These are phyloP conservation scores for Zancudomyces culisetae DNA, from an alignment of 371 early-diverging fungal species.

Conservation along the genomic window DNA sequence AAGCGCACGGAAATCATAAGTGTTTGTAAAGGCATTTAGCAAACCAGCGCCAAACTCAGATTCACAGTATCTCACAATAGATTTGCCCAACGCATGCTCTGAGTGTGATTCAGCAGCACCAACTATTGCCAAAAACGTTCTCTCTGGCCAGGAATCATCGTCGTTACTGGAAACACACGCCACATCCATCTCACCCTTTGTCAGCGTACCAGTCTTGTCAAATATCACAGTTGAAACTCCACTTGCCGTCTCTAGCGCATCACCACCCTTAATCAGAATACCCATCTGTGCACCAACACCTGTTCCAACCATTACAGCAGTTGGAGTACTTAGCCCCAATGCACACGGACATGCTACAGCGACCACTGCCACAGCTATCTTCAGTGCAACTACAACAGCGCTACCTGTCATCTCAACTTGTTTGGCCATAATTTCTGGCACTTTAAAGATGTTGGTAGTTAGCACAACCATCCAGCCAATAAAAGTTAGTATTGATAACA, in stretches of 20 bases:
- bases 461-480: constrained; percentile 53
- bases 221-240: constrained; percentile 70
- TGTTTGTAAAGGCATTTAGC: constrained; percentile 4
- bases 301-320: constrained; percentile 96
- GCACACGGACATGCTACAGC: constrained; percentile 97
- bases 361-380: constrained; percentile 81
- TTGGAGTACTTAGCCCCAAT: constrained; percentile 85
- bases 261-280: constrained; percentile 71
- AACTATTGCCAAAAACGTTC: constrained; percentile 32
- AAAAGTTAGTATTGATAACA: constrained; percentile 50
- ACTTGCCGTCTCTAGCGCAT: constrained; percentile 62
- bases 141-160: constrained; percentile 11
- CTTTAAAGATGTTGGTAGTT: constrained; percentile 27
- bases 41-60: constrained; percentile 16
- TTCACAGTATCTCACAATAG: constrained; percentile 43
- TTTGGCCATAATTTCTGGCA: constrained; percentile 29
- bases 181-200: constrained; percentile 62
- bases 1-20: constrained; percentile 38
- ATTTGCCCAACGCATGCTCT: constrained; percentile 77
- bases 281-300: constrained; percentile 89
- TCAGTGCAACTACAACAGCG: constrained; percentile 60
- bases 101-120: constrained; percentile 62
- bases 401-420: constrained; percentile 34
- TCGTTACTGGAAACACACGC: constrained; percentile 25
- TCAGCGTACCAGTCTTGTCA: constrained; percentile 95